These are phyloP conservation scores for Pontederia paniculata DNA, from an alignment of 176 grass and related monocot genomes.

Conservation along the genomic window DNA sequence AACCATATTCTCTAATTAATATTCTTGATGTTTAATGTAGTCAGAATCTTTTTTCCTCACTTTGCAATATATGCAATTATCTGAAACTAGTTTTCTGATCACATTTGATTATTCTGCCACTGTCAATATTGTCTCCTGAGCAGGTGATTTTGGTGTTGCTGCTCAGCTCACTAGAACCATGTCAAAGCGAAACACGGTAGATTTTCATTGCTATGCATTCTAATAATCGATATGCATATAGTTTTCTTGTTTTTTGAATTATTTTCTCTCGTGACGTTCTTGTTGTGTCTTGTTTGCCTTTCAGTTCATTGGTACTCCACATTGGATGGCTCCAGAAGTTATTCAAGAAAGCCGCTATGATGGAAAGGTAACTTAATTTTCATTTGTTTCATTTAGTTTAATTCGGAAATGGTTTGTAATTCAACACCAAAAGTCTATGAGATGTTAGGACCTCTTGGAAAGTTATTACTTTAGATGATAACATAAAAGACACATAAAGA, in stretches of 20 bases:
- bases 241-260: neutral
- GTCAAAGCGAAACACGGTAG: slow-evolving; percentile 99
- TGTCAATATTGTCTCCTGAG: slow-evolving; percentile 23
- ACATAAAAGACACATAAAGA: too few relatives aligned
- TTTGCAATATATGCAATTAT: slow-evolving; percentile 6
- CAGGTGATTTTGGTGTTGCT: slow-evolving; percentile 98
- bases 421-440: neutral
- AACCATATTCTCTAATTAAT: neutral
- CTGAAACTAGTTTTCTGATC: slow-evolving; percentile 8
- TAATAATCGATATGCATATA: slow-evolving; percentile 4
- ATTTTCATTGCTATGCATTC: slow-evolving; percentile 15
- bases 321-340: slow-evolving; percentile 99
- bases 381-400: neutral
- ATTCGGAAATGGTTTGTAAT: neutral
- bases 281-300: slow-evolving; percentile 11
- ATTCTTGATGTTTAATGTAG: neutral
- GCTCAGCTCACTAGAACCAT: slow-evolving; percentile 97
- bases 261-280: neutral
- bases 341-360: slow-evolving; percentile 99
- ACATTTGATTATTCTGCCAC: neutral
- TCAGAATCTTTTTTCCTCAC: slow-evolving; percentile 17
- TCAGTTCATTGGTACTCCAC: slow-evolving; percentile 98
- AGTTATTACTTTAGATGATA: too few relatives aligned
- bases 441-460: too few relatives aligned
- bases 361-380: slow-evolving; percentile 58